Evolutionary conservation across 805 yeast species (phyloP), one percentile per base, ranked within the genome.

Genomic region (Nakazawaea ishiwadae): DNA sequence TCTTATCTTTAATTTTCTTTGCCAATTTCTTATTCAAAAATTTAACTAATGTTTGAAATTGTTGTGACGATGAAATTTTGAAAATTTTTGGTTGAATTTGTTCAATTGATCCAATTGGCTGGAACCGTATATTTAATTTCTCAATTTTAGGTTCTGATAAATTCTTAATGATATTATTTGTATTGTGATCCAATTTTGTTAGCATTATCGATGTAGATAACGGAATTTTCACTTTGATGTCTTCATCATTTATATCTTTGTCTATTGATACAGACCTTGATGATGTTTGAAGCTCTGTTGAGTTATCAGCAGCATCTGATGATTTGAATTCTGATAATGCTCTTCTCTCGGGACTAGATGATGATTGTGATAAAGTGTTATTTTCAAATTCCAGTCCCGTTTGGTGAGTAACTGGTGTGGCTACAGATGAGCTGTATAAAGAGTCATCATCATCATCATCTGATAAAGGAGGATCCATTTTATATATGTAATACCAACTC

Each of bases 71-170:
- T 11, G 77, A 67, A 2, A 76, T 74, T 44, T 67, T 70, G 52
- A 73, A 78, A 1, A 73, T 63, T 2, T 65, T 59, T 0, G 84
- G 84, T 1, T 53, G 59, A 3, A 81, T 60, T 3, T 63, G 60
- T 1, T 73, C 71, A 0, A 78, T 66, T 0, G 83, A 71, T 0
- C 86, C 86, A 26, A 81, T 74, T 2, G 86, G 72, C 46, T 71
- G 75, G 51, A 81, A 75, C 27, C 85, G 56, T 7, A 79, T 60
- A 1, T 74, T 67, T 12, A 78, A 59, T 49, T 69, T 72, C 14
- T 38, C 41, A 3, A 15, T 18, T 5, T 32, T 35, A 3, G 55
- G 48, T 11, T 53, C 45, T 1, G 59, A 48, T 17, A 44, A 23
- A 7, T 38, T 40, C 5, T 38, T 37, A 3, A 47, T 16, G 14